Conservation (phyloP, 495 filamentous ascomycete genomes). For the Aspergillus hancockii region DNA sequence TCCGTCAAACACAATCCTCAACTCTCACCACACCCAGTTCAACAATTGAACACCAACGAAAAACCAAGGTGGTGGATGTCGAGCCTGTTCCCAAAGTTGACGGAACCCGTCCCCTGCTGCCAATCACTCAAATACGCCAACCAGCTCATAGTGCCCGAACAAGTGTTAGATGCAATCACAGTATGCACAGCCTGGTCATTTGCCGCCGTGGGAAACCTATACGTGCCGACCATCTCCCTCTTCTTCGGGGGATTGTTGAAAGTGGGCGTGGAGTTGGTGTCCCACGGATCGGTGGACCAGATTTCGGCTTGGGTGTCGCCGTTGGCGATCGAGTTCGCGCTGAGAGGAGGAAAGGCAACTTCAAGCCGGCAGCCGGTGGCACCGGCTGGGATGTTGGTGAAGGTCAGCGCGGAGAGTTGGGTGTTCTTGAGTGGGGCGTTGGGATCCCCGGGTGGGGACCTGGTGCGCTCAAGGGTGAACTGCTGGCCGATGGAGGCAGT, state of each 20-base stretch:
- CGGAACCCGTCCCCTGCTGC: conserved; percentile 16
- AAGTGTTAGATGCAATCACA: conserved; percentile 12
- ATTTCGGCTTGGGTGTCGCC: conserved; percentile 19
- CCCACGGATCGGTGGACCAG: conserved; percentile 18
- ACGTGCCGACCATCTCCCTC: conserved; percentile 8
- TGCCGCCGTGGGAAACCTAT: conserved; percentile 14
- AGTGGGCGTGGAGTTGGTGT: conserved; percentile 7
- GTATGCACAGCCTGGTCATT: neutral
- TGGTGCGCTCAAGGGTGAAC: conserved; percentile 17
- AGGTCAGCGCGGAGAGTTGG: conserved; percentile 17
- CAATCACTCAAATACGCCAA: conserved; percentile 14
- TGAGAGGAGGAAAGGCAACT: conserved; percentile 16
- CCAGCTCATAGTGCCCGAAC: conserved; percentile 20
- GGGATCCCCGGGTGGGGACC: too few species aligned
- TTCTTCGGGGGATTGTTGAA: conserved; percentile 19
- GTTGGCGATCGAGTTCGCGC: conserved; percentile 13
- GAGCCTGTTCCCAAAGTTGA: conserved; percentile 12
- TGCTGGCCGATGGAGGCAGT: conserved; percentile 8
- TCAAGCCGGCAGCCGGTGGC: conserved; percentile 23
- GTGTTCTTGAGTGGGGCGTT: conserved; percentile 6
- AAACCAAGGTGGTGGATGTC: conserved; percentile 13
- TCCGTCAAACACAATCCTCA: neutral
- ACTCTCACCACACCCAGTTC: neutral
- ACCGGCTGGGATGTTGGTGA: conserved; percentile 18
- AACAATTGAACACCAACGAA: conserved; percentile 24